phyloP scores from a whole-genome alignment of 345 rosid genomes.

The Conringia planisiliqua region DNA sequence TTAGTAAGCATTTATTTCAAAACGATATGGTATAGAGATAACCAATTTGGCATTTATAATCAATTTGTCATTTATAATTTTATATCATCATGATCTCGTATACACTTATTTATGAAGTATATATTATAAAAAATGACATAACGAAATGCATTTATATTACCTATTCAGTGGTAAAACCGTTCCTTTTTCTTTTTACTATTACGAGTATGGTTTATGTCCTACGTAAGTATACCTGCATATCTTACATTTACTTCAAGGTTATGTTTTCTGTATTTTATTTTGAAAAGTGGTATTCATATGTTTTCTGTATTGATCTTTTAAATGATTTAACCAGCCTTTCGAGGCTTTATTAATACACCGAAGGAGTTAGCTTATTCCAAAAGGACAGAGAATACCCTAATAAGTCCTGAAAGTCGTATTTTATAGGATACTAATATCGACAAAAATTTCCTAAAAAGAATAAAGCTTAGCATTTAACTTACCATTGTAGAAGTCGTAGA shows the following conservation, averaged over 20 bases:
- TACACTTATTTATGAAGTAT: neutral
- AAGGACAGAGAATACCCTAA: neutral
- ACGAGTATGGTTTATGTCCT: neutral
- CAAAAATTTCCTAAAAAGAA: neutral
- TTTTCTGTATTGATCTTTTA: neutral
- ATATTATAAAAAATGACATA: neutral
- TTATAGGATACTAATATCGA: neutral
- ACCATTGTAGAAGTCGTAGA: conserved; percentile 47
- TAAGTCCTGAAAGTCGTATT: neutral
- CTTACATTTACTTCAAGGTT: neutral
- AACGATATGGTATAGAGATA: neutral
- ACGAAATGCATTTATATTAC: neutral
- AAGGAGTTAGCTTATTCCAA: neutral
- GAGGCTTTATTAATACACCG: too few species aligned
- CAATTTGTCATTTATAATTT: conserved; percentile 1
- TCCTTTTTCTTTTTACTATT: neutral
- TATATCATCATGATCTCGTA: conserved; percentile 8
- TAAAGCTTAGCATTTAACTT: neutral
- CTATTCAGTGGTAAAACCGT: neutral
- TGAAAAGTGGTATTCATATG: neutral
- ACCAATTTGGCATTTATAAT: conserved; percentile 5
- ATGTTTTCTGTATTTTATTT: neutral
- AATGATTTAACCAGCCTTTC: neutral
- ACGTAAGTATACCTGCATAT: neutral
- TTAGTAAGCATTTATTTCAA: conserved; percentile 12